phyloP scores from a whole-genome alignment of 441 rosid genomes.

The Corymbia citriodora region DNA sequence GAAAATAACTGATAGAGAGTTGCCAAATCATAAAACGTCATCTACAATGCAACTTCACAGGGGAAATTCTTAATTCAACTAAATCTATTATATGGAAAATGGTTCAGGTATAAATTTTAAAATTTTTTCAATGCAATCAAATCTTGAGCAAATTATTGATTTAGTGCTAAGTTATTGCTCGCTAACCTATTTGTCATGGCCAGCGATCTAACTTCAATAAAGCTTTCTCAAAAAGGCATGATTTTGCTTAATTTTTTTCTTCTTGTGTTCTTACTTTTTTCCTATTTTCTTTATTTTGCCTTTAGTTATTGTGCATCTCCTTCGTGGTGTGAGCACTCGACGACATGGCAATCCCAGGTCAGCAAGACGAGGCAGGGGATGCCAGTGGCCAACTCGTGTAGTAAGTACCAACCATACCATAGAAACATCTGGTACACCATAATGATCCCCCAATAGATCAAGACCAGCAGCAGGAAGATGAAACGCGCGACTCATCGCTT shows the following conservation, averaged over 20 bases:
- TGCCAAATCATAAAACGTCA: background rate
- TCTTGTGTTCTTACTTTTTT: background rate
- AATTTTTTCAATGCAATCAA: rapidly evolving
- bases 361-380: background rate
- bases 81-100: background rate
- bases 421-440: background rate
- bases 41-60: rapidly evolving
- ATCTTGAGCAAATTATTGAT: background rate
- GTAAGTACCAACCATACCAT: background rate
- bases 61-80: background rate
- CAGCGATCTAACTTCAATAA: rapidly evolving
- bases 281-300: background rate
- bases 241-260: background rate
- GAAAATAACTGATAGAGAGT: background rate
- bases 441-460: background rate
- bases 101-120: background rate
- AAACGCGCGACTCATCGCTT: background rate
- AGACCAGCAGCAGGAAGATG: background rate
- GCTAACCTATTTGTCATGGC: rapidly evolving
- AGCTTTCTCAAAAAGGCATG: rapidly evolving
- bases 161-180: rapidly evolving
- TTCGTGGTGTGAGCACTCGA: background rate
- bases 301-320: background rate
- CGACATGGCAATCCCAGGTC: background rate
- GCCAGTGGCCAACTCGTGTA: background rate